These are phyloP conservation scores for Pythium apleroticum DNA, from an alignment of 352 stramenopile species.

Conservation along the genomic window DNA sequence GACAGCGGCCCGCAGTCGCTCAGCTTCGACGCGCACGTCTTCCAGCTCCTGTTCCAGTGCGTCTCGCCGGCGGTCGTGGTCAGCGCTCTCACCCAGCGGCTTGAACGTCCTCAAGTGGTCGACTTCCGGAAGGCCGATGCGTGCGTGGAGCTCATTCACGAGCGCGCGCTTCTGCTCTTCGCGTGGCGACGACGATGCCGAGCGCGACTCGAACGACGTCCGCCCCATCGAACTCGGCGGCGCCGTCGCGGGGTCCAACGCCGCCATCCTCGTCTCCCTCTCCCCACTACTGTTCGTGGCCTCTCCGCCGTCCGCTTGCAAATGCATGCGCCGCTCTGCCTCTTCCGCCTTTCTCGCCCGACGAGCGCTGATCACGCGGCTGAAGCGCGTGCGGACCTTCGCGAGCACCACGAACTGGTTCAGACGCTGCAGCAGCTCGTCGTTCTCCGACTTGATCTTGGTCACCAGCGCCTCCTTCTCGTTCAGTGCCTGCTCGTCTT, in stretches of 20 bases:
- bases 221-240: not conserved
- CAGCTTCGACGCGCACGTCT: conserved; percentile 50
- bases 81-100: conserved; percentile 52
- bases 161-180: conserved; percentile 65
- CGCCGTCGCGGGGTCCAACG: conserved; percentile 20
- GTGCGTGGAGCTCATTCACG: conserved; percentile 75
- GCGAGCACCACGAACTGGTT: conserved; percentile 62
- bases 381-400: conserved; percentile 56
- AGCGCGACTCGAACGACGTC: not conserved
- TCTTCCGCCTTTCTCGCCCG: conserved; percentile 50
- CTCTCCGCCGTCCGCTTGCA: not conserved
- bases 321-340: not conserved
- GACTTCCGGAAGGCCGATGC: conserved; percentile 70
- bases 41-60: conserved; percentile 60
- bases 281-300: not conserved
- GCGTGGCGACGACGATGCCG: conserved; percentile 33
- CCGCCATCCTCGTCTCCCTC: not conserved
- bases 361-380: conserved; percentile 43
- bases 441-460: conserved; percentile 63
- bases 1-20: conserved; percentile 53
- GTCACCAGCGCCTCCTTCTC: conserved; percentile 65
- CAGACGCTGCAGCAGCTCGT: conserved; percentile 54
- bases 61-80: conserved; percentile 43
- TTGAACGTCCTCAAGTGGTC: conserved; percentile 67
- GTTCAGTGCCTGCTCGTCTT: conserved; percentile 33